phyloP scores from a whole-genome alignment of 1,284 basidiomycete genomes.

The Rhodotorula sp. region DNA sequence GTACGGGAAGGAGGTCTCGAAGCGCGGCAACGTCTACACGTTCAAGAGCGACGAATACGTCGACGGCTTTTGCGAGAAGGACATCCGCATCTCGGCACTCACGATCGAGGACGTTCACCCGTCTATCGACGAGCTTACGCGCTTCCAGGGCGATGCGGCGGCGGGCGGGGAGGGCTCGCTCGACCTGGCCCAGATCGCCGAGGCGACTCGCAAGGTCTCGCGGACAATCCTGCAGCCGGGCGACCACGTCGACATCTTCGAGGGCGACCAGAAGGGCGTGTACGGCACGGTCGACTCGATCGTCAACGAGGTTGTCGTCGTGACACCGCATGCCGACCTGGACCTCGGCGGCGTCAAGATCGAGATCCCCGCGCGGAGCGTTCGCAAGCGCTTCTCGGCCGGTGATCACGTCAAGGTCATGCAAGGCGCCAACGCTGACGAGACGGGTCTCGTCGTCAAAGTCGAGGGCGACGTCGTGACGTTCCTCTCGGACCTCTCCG shows the following conservation, averaged over 20 bases:
- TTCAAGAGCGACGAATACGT: constrained; percentile 93
- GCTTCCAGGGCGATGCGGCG: constrained; percentile 60
- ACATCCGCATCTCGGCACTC: constrained; percentile 79
- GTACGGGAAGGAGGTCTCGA: constrained; percentile 75
- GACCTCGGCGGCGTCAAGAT: constrained; percentile 80
- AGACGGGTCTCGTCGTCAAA: constrained; percentile 93
- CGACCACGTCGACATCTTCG: constrained; percentile 95
- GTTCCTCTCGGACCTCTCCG: constrained; percentile 94
- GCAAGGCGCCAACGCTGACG: constrained; percentile 89
- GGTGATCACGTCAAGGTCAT: constrained; percentile 99
- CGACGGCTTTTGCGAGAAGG: constrained; percentile 95
- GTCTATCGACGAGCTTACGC: constrained; percentile 92
- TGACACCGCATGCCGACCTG: constrained; percentile 78
- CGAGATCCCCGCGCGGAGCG: constrained; percentile 83
- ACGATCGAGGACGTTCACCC: constrained; percentile 89
- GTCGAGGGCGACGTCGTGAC: constrained; percentile 79
- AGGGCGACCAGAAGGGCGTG: constrained; percentile 92
- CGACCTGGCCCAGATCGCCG: constrained; percentile 75
- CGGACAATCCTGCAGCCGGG: constrained; percentile 92
- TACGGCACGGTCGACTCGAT: constrained; percentile 90
- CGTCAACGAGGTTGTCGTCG: constrained; percentile 79
- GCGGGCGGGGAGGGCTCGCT: constrained; percentile 32
- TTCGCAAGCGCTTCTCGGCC: constrained; percentile 91
- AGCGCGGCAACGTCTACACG: constrained; percentile 67
- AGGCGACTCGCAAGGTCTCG: constrained; percentile 81